Evolutionary conservation across 768 basidiomycete genomes (phyloP).

Genomic region (Dentipellis fragilis): DNA sequence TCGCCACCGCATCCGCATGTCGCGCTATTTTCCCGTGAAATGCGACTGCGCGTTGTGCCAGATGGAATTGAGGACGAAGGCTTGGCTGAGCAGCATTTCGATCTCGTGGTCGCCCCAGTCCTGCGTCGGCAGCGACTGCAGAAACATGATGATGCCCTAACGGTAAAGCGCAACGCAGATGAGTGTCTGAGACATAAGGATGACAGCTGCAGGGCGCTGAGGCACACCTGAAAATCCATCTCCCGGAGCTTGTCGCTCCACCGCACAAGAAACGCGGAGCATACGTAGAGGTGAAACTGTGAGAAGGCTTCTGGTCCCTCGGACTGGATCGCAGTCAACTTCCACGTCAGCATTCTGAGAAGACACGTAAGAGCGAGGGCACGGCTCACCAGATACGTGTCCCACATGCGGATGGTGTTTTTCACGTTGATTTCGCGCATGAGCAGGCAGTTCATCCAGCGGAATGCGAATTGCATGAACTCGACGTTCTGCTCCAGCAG

Average conservation of each 20-base stretch:
- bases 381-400: conserved; percentile 83
- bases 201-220: background rate
- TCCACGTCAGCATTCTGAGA: too few species aligned
- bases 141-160: conserved; percentile 99
- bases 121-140: conserved; percentile 87
- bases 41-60: conserved; percentile 93
- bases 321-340: conserved; percentile 39
- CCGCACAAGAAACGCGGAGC: conserved; percentile 90
- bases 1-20: background rate
- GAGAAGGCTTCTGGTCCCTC: conserved; percentile 98
- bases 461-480: conserved; percentile 99
- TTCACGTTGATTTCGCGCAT: conserved; percentile 97
- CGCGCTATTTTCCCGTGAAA: conserved; percentile 47
- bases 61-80: conserved; percentile 86
- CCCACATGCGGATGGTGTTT: conserved; percentile 99
- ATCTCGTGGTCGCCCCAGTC: conserved; percentile 95
- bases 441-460: conserved; percentile 99
- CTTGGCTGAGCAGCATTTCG: conserved; percentile 90
- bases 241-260: conserved; percentile 90
- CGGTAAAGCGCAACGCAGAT: background rate
- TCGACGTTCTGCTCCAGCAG: conserved; percentile 88
- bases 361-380: too few species aligned
- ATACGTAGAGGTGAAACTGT: conserved; percentile 97
- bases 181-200: background rate
- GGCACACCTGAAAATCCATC: conserved; percentile 92